These are phyloP conservation scores for Mycena galopus DNA, from an alignment of 768 basidiomycete species.

Conservation along the genomic window DNA sequence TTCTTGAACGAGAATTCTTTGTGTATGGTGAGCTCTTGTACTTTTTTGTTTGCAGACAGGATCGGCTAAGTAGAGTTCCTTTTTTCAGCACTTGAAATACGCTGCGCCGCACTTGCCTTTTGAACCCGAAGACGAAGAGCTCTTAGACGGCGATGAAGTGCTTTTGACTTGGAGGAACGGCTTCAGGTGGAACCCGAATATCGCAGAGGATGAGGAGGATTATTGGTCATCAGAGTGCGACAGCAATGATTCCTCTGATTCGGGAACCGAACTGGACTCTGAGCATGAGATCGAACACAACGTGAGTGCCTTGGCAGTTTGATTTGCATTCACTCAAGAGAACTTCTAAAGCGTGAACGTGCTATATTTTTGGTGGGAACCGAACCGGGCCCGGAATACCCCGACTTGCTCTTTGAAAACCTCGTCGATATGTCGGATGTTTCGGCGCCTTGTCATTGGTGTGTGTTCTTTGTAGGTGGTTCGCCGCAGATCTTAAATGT, in stretches of 20 bases:
- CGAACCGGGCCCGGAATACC: constrained; percentile 10
- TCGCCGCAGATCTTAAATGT: constrained; percentile 4
- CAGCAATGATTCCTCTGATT: constrained; percentile 22
- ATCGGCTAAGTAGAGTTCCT: neutral
- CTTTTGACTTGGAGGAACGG: constrained; percentile 4
- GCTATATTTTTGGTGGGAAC: neutral
- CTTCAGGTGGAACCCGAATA: neutral
- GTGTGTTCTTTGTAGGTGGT: neutral
- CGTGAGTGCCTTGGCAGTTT: neutral
- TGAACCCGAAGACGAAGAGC: neutral
- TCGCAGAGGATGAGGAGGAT: constrained; percentile 8
- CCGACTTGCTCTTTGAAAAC: constrained; percentile 7
- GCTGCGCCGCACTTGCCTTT: constrained; percentile 13
- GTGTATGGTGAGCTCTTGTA: constrained; percentile 14
- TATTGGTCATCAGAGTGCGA: constrained; percentile 30
- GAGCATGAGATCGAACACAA: constrained; percentile 1
- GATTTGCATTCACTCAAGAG: neutral
- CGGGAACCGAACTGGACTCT: constrained; percentile 19
- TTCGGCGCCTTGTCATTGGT: constrained; percentile 7
- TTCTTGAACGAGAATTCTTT: constrained; percentile 25
- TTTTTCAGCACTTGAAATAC: constrained; percentile 27
- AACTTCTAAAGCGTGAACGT: constrained; percentile 5
- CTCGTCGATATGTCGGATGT: constrained; percentile 24
- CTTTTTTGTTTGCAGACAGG: neutral
- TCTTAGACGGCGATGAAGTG: constrained; percentile 18